These are phyloP conservation scores for Mrakia hoshinonis DNA, from an alignment of 768 basidiomycete species.

Conservation along the genomic window DNA sequence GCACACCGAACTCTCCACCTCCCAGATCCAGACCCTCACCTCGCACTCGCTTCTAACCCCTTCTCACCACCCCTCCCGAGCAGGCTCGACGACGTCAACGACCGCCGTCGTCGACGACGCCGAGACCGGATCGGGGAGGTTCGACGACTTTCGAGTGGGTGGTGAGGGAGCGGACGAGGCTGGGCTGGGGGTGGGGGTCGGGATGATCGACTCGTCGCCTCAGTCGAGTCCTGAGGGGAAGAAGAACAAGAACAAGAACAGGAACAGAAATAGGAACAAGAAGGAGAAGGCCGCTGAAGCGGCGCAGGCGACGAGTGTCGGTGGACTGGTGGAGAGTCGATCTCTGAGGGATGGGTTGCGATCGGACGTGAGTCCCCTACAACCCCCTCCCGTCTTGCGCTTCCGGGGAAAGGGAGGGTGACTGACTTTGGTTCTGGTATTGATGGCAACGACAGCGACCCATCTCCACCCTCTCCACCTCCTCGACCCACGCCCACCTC, in stretches of 20 bases:
- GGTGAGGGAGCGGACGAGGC: neutral
- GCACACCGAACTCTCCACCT: too few relatives aligned
- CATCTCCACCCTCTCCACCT: conserved; percentile 15
- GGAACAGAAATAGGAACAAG: neutral
- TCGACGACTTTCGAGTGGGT: neutral
- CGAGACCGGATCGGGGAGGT: neutral
- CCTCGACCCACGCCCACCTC: conserved; percentile 12
- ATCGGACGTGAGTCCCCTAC: conserved; percentile 11
- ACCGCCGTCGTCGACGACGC: neutral
- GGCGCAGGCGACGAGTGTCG: neutral
- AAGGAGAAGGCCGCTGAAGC: too few relatives aligned
- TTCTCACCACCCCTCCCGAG: too few relatives aligned
- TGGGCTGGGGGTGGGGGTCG: neutral
- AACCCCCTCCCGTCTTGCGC: neutral
- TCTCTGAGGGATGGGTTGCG: neutral
- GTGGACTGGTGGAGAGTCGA: neutral
- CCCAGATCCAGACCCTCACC: too few relatives aligned
- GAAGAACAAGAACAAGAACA: neutral
- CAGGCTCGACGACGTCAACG: too few relatives aligned
- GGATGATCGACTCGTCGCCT: neutral
- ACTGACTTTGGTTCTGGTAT: too few relatives aligned
- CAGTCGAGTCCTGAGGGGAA: neutral
- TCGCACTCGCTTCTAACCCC: too few relatives aligned
- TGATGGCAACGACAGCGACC: conserved; percentile 14
- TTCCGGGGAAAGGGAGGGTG: neutral